These are phyloP conservation scores for Eremothecium coryli DNA, from an alignment of 1,139 yeast genomes.

Conservation along the genomic window DNA sequence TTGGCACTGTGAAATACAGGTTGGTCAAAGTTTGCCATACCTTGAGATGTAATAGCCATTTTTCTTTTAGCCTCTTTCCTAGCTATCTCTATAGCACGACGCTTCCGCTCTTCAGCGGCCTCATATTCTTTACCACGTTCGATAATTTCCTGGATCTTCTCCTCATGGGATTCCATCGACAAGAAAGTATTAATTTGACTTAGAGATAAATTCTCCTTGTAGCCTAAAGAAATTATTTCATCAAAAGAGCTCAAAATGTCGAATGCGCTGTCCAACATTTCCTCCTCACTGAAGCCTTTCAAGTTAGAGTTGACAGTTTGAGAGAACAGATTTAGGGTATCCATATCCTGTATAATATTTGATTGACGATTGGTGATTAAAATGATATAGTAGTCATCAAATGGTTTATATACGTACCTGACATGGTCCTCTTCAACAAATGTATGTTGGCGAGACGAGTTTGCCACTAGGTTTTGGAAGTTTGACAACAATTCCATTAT, in stretches of 20 bases:
- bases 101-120: conserved; percentile 94
- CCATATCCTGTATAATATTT: conserved; percentile 89
- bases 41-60: conserved; percentile 26
- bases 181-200: conserved; percentile 81
- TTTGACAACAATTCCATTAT: conserved; percentile 79
- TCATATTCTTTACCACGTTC: conserved; percentile 95
- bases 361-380: conserved; percentile 86
- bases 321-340: conserved; percentile 78
- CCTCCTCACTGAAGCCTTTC: conserved; percentile 70
- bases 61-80: conserved; percentile 72
- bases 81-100: conserved; percentile 91
- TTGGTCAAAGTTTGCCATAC: conserved; percentile 14
- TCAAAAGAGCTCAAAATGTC: conserved; percentile 89
- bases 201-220: conserved; percentile 75
- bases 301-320: conserved; percentile 72
- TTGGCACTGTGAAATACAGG: conserved; percentile 20
- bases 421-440: conserved; percentile 90
- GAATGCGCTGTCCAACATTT: conserved; percentile 75
- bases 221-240: conserved; percentile 84
- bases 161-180: conserved; percentile 98
- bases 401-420: conserved; percentile 90
- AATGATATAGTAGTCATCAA: conserved; percentile 88
- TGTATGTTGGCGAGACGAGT: conserved; percentile 73
- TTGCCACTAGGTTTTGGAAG: conserved; percentile 73
- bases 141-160: conserved; percentile 94